A percentile compares a stretch with the other conserved stretches of the same genome.
Conservation (phyloP, 2,329 filamentous ascomycete species). For the Aaosphaeria arxii region DNA sequence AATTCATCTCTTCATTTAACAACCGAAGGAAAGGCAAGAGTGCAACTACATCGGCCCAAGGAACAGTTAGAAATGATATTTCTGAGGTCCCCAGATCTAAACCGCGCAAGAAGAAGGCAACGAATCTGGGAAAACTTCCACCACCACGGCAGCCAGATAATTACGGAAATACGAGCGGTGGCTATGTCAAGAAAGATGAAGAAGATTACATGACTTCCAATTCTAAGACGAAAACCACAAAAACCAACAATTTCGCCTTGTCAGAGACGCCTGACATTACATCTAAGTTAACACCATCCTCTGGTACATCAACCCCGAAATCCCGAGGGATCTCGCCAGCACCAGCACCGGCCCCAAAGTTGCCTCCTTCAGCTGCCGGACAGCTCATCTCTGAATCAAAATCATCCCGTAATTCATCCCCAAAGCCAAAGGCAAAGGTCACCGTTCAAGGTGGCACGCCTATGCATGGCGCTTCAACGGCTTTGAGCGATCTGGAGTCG, state of each 20-base stretch:
- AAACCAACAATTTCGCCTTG: conserved; percentile 47
- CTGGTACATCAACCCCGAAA: conserved; percentile 31
- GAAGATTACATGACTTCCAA: conserved; percentile 66
- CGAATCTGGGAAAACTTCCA: conserved; percentile 35
- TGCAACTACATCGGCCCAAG: conserved; percentile 9
- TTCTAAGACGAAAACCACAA: conserved; percentile 37
- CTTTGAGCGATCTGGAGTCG: conserved; percentile 65
- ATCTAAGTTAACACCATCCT: conserved; percentile 24
- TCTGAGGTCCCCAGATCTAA: conserved; percentile 33
- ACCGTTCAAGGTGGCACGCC: conserved; percentile 73
- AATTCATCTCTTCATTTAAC: conserved; percentile 75
- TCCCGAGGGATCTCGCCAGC: conserved; percentile 41
- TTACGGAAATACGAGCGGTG: conserved; percentile 62
- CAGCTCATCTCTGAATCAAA: conserved; percentile 77
- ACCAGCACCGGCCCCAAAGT: conserved; percentile 47
- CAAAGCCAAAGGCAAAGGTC: conserved; percentile 59
- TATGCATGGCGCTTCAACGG: conserved; percentile 77
- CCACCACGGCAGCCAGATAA: conserved; percentile 52
- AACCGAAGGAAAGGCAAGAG: conserved; percentile 51
- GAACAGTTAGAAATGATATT: conserved; percentile 11
- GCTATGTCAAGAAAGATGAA: conserved; percentile 72
- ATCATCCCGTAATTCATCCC: conserved; percentile 52
- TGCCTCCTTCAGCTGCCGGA: conserved; percentile 68
- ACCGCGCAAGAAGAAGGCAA: conserved; percentile 42
- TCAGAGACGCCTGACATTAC: conserved; percentile 51